Conservation (phyloP, 78 protist species). For the Guillardia theta region DNA sequence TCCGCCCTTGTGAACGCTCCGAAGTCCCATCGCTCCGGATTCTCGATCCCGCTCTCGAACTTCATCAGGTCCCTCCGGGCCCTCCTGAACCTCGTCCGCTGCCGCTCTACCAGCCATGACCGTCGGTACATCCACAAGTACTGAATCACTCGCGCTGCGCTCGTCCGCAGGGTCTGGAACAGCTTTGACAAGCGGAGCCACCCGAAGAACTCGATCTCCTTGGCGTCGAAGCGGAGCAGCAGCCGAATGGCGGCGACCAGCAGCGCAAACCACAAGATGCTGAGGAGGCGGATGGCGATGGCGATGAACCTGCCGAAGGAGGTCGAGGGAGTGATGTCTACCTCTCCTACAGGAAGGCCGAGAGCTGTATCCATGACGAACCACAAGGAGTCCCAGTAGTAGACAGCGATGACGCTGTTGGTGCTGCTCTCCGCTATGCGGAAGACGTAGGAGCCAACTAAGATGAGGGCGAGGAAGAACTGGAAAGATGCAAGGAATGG, state of each 20-base stretch:
- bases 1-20: background rate
- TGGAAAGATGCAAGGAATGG: background rate
- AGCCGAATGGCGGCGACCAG: background rate
- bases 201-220: background rate
- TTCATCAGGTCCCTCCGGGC: background rate
- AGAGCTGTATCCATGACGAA: background rate
- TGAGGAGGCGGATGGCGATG: background rate
- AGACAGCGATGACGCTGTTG: background rate
- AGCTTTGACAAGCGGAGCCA: background rate
- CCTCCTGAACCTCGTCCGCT: background rate
- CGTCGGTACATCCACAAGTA: background rate
- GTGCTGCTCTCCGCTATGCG: constrained; percentile 2
- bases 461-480: background rate
- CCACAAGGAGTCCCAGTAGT: constrained; percentile 3
- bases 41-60: background rate
- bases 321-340: background rate
- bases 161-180: background rate
- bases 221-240: background rate
- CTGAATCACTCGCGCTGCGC: background rate
- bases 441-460: background rate
- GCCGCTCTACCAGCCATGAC: background rate
- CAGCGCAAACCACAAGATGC: background rate
- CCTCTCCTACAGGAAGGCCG: background rate
- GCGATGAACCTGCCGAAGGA: background rate
- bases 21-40: background rate